A percentile compares a stretch with the other conserved stretches of the same genome.
phyloP scores from a whole-genome alignment of 768 basidiomycete genomes.

The Panus rudis region DNA sequence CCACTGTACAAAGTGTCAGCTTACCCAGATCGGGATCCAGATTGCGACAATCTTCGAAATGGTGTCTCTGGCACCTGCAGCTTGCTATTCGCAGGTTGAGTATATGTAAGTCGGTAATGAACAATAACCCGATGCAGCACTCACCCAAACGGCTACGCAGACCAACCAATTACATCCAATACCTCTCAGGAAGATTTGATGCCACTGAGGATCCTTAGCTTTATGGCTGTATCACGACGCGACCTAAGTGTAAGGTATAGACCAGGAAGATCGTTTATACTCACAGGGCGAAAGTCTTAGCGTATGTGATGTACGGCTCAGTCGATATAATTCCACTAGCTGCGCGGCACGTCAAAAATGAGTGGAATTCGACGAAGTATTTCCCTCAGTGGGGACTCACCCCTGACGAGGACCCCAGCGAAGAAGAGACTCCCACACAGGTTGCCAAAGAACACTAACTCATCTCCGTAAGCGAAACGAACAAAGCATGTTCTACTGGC shows the following conservation, averaged over 20 bases:
- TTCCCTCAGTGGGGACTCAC: conserved; percentile 29
- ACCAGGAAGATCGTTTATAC: conserved; percentile 14
- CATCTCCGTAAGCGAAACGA: background rate
- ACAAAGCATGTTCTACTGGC: background rate
- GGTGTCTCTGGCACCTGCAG: conserved; percentile 58
- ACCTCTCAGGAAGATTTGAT: conserved; percentile 66
- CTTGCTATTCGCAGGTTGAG: conserved; percentile 42
- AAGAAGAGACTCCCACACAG: conserved; percentile 66
- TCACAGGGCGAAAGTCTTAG: conserved; percentile 51
- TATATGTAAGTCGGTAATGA: background rate
- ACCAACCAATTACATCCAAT: conserved; percentile 78
- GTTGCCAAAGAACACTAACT: conserved; percentile 68
- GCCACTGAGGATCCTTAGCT: conserved; percentile 58
- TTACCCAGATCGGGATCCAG: conserved; percentile 74
- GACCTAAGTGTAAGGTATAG: background rate
- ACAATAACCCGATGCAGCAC: conserved; percentile 16
- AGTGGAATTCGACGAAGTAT: background rate
- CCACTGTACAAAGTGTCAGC: conserved; percentile 7
- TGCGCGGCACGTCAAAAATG: conserved; percentile 18
- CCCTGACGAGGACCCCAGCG: conserved; percentile 55
- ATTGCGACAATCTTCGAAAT: conserved; percentile 61
- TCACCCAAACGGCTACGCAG: conserved; percentile 64
- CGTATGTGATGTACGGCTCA: conserved; percentile 50
- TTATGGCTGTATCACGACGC: conserved; percentile 39
- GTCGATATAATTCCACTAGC: conserved; percentile 54